These are phyloP conservation scores for Lactarius trivialis DNA, from an alignment of 768 basidiomycete species.

Conservation along the genomic window DNA sequence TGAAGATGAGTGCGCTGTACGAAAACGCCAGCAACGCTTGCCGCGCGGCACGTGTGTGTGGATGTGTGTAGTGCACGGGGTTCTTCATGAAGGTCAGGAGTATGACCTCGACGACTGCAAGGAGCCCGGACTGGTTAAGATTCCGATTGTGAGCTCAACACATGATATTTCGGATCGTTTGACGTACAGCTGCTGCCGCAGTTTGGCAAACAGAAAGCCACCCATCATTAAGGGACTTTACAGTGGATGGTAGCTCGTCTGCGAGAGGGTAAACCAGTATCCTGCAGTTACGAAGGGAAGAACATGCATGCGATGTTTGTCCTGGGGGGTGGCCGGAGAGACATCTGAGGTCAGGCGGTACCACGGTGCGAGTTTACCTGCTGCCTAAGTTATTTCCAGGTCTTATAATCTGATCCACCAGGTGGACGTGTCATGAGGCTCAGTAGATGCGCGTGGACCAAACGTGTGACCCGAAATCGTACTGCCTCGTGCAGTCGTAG, in stretches of 20 bases:
- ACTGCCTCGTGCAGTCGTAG: not conserved
- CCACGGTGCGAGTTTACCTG: not conserved
- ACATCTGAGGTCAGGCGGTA: not conserved
- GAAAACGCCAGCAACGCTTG: conserved; percentile 10
- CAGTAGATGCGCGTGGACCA: not conserved
- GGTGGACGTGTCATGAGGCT: not conserved
- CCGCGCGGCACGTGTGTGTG: not conserved
- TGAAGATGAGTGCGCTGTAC: conserved; percentile 16
- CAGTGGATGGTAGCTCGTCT: conserved; percentile 5
- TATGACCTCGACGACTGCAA: conserved; percentile 11
- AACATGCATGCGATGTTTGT: conserved; percentile 3
- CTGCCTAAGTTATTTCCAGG: not conserved
- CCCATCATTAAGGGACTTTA: conserved; percentile 9
- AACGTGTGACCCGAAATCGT: not conserved
- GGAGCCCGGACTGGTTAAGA: conserved; percentile 5
- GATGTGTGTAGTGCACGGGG: not conserved
- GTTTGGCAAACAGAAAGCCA: conserved; percentile 9
- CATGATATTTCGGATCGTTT: not conserved
- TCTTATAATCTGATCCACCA: not conserved
- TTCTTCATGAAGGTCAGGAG: conserved; percentile 9
- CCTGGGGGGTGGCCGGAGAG: not conserved
- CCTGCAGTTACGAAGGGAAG: not conserved
- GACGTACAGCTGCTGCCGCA: not conserved
- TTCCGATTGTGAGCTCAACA: not conserved
- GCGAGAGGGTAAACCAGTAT: not conserved